Conservation (phyloP, 2,329 filamentous ascomycete species). For the Teratosphaeria viscida region DNA sequence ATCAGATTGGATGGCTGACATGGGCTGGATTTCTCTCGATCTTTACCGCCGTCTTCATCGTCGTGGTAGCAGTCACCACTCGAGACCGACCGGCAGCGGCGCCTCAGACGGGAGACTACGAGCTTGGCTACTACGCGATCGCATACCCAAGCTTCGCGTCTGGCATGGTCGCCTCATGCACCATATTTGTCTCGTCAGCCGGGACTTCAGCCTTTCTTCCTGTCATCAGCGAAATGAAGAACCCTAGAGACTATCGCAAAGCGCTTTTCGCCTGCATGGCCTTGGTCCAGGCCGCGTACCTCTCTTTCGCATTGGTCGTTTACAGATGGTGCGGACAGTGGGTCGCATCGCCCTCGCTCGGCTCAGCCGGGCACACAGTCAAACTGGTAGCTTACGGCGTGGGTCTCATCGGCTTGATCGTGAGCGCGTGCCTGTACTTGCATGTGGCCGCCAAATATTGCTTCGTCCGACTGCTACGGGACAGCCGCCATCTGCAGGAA, state of each 20-base stretch:
- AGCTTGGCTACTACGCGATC: slow-evolving; percentile 49
- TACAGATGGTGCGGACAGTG: slow-evolving; percentile 53
- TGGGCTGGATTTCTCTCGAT: slow-evolving; percentile 44
- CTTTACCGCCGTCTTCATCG: slow-evolving; percentile 30
- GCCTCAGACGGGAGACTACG: slow-evolving; percentile 47
- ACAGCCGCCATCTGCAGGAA: slow-evolving; percentile 41
- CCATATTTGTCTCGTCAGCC: slow-evolving; percentile 51
- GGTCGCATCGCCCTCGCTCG: slow-evolving; percentile 52
- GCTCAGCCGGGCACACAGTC: slow-evolving; percentile 42
- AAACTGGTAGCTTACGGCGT: slow-evolving; percentile 8
- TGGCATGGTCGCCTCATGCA: slow-evolving; percentile 47
- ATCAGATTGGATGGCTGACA: slow-evolving; percentile 52
- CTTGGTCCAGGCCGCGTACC: slow-evolving; percentile 47
- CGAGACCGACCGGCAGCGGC: slow-evolving; percentile 50
- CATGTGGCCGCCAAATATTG: slow-evolving; percentile 46
- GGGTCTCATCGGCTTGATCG: slow-evolving; percentile 30
- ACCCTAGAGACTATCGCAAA: slow-evolving; percentile 50
- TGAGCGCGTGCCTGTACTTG: slow-evolving; percentile 38
- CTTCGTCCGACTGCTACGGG: slow-evolving; percentile 45
- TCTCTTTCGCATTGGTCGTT: slow-evolving; percentile 49
- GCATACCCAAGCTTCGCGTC: slow-evolving; percentile 45
- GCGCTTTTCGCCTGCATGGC: slow-evolving; percentile 50
- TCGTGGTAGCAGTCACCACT: slow-evolving; percentile 44
- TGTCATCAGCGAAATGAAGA: slow-evolving; percentile 55
- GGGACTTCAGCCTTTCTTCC: slow-evolving; percentile 51